A percentile compares a stretch with the other conserved stretches of the same genome.
Conservation (phyloP, 1,284 basidiomycete species). For the Ustanciosporium gigantosporum region DNA sequence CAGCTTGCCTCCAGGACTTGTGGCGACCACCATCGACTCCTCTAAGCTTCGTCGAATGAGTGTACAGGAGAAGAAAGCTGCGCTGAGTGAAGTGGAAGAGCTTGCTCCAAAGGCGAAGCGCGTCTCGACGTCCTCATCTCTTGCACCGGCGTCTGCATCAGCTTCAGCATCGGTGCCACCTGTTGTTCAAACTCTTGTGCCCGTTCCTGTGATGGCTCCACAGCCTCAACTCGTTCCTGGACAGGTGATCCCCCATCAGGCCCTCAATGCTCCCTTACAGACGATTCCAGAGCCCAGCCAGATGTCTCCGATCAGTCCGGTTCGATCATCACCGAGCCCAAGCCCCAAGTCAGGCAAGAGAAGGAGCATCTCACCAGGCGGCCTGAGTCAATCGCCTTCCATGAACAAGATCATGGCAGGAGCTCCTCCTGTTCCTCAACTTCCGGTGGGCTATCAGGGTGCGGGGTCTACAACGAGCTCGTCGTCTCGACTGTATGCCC, state of each 20-base stretch:
- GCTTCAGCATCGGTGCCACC: not conserved
- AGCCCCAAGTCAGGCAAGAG: slow-evolving; percentile 21
- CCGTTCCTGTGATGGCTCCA: not conserved
- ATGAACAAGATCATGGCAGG: slow-evolving; percentile 34
- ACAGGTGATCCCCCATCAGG: too few relatives aligned
- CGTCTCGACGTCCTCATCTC: too few relatives aligned
- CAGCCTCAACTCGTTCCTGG: too few relatives aligned
- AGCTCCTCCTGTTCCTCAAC: slow-evolving; percentile 39
- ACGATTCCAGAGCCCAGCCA: too few relatives aligned
- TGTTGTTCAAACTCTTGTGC: not conserved
- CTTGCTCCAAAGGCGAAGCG: not conserved
- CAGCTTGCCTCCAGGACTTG: slow-evolving; percentile 42
- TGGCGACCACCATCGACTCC: slow-evolving; percentile 46
- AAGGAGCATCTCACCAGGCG: slow-evolving; percentile 7
- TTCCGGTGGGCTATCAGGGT: slow-evolving; percentile 26
- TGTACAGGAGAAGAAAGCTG: slow-evolving; percentile 10
- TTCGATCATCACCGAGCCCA: slow-evolving; percentile 1
- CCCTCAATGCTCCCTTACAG: not conserved
- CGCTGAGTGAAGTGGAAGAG: slow-evolving; percentile 4
- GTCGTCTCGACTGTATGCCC: slow-evolving; percentile 27
- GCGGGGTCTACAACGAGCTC: slow-evolving; percentile 18
- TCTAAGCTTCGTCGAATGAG: slow-evolving; percentile 24
- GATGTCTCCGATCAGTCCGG: slow-evolving; percentile 11
- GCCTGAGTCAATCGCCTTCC: slow-evolving; percentile 14
- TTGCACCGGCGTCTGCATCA: not conserved